Percentiles rank a stretch among this genome's conserved stretches.
Evolutionary conservation across 345 rosid genomes (phyloP).

Genomic region (Gossypium stocksii): DNA sequence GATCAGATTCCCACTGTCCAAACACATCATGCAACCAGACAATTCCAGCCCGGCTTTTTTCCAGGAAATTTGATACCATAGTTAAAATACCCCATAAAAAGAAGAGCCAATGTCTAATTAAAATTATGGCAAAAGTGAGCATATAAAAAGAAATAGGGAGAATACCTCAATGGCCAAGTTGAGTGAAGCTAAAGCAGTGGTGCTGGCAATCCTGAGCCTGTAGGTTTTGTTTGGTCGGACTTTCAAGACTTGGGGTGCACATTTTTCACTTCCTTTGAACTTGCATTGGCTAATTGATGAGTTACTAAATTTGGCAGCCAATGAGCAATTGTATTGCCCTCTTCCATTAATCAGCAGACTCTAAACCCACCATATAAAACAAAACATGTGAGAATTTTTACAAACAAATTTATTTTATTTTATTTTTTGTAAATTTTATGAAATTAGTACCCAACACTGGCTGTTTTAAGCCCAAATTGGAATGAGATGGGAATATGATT

Average conservation of each 20-base stretch:
- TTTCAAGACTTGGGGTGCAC: constrained; percentile 50
- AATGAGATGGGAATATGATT: background rate
- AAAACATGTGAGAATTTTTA: background rate
- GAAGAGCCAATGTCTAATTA: too few species aligned
- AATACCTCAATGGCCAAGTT: constrained; percentile 60
- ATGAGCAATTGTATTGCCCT: constrained; percentile 74
- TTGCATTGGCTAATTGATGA: constrained; percentile 30
- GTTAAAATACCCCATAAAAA: too few species aligned
- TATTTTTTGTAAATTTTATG: background rate
- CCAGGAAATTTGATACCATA: too few species aligned
- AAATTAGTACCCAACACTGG: background rate
- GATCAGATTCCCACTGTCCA: too few species aligned
- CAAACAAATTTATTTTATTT: background rate
- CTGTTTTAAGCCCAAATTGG: background rate
- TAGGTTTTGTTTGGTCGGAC: constrained; percentile 58
- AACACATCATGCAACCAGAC: too few species aligned
- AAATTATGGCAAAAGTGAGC: too few species aligned
- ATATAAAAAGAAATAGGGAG: background rate
- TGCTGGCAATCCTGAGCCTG: constrained; percentile 68
- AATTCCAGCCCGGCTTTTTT: too few species aligned
- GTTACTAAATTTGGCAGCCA: constrained; percentile 43
- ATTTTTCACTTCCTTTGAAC: constrained; percentile 49
- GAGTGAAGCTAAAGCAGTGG: constrained; percentile 70
- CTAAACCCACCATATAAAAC: constrained; percentile 8
- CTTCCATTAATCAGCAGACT: constrained; percentile 69